Evolutionary conservation across 1,139 yeast genomes (phyloP).

Genomic region (Pichia sp.): DNA sequence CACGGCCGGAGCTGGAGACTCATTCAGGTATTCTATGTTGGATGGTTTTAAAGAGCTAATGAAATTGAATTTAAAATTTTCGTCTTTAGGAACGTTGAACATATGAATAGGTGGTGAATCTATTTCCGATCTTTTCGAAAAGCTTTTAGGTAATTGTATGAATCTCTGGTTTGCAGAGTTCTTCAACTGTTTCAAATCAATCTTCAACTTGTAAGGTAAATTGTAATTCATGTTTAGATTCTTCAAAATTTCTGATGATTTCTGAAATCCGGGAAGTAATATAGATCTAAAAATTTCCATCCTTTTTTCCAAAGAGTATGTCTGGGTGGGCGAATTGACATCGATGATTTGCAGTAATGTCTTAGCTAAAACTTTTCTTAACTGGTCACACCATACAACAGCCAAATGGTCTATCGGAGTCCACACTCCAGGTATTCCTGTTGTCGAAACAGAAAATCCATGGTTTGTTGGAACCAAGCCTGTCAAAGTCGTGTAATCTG

Average conservation of each 20-base stretch:
- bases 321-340: constrained; percentile 38
- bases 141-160: constrained; percentile 26
- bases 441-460: constrained; percentile 80
- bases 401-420: constrained; percentile 94
- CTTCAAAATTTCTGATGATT: constrained; percentile 6
- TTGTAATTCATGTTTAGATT: constrained; percentile 31
- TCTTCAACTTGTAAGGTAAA: constrained; percentile 31
- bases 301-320: constrained; percentile 49
- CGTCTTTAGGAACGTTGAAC: constrained; percentile 33
- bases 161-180: constrained; percentile 30
- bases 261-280: constrained; percentile 52
- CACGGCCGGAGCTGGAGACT: constrained; percentile 26
- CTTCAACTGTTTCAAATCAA: constrained; percentile 34
- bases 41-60: constrained; percentile 31
- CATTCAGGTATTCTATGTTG: constrained; percentile 22
- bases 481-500: constrained; percentile 82
- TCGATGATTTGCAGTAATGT: constrained; percentile 61
- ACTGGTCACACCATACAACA: constrained; percentile 93
- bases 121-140: constrained; percentile 20
- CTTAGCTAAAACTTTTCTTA: constrained; percentile 60
- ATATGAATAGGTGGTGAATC: constrained; percentile 31
- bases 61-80: constrained; percentile 28
- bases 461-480: constrained; percentile 66
- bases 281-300: constrained; percentile 51
- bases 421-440: constrained; percentile 91